Evolutionary conservation across 805 yeast species (phyloP), one percentile per base, ranked within the genome.

Genomic region (Saccharomyces kudriavzevii): DNA sequence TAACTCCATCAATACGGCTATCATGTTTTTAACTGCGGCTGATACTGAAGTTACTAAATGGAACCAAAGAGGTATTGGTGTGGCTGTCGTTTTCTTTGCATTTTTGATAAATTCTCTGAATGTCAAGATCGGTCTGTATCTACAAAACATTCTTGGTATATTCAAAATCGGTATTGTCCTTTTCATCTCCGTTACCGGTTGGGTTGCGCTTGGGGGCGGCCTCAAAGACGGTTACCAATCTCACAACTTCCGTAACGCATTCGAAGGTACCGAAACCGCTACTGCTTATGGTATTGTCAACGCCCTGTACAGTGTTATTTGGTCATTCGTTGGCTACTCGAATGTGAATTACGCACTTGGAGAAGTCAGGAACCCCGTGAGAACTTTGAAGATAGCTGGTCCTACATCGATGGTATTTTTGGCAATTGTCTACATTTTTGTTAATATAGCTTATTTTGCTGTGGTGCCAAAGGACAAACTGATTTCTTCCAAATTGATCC

Each of bases 281-380:
- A 72, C 82, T 40, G 86, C 83, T n/a, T 82, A 77, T 60, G 88
- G 89, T 58, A 75, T 83, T 51, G 88, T 84, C 54, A 84, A 83
- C 60, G 90, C 94, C 5, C 75, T 87, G 53, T 87, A 86, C 73
- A 86, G 85, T 63, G 88, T 87, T 53, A 87, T 87, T 64, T 87
- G 92, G 92, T 85, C 92, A 1, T 87, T 82, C 61, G 81, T 86
- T 61, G 95, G 95, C 50, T 87, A 87, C 67, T 84, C 91, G 43
- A 87, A 87, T 65, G 91, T 85, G 51, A 87, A 87, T 70, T 87
- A 87, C 62, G 92, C 94, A 5, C 75, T 87, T 49, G 88, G 90
- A 62, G 96, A 87, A 71, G 81, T 83, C 49, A 83, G 80, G 66
- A 78, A 88, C 67, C 94, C 95, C 1, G 79, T 80, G 48, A 79